phyloP scores from a whole-genome alignment of 495 filamentous ascomycete species.

The Haplographium delicatum region DNA sequence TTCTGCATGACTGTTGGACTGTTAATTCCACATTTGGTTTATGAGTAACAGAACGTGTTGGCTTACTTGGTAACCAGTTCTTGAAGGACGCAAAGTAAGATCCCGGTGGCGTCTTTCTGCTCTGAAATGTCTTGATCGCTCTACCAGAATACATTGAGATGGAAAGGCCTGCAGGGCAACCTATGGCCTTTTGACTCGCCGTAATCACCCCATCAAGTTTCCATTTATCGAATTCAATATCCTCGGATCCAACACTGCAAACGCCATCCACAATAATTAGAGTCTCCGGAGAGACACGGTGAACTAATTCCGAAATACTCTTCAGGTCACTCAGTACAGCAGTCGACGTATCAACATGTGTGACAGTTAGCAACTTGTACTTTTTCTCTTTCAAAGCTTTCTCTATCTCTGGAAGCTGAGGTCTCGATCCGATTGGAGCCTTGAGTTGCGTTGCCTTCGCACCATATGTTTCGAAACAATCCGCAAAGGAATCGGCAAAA shows the following conservation, averaged over 20 bases:
- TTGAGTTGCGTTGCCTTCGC: conserved; percentile 83
- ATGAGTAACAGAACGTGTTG: conserved; percentile 16
- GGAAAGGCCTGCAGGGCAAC: conserved; percentile 85
- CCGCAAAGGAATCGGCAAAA: conserved; percentile 92
- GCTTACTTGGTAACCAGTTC: conserved; percentile 87
- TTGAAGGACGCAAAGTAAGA: conserved; percentile 93
- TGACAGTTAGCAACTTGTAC: conserved; percentile 90
- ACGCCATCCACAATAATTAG: conserved; percentile 91
- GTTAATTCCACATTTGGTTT: conserved; percentile 29
- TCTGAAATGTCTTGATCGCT: conserved; percentile 77
- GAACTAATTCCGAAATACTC: conserved; percentile 73
- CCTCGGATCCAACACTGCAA: conserved; percentile 93
- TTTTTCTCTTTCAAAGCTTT: conserved; percentile 78
- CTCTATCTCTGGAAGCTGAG: conserved; percentile 83
- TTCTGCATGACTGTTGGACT: conserved; percentile 72
- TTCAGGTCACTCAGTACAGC: conserved; percentile 90
- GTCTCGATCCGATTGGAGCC: conserved; percentile 80
- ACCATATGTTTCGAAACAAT: conserved; percentile 87
- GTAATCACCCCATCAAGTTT: conserved; percentile 88
- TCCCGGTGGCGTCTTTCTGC: conserved; percentile 68
- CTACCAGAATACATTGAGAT: conserved; percentile 89
- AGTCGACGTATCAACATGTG: conserved; percentile 95
- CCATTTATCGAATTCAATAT: conserved; percentile 94
- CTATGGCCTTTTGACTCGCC: conserved; percentile 93
- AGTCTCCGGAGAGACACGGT: conserved; percentile 81